These are phyloP conservation scores for Pythium biforme DNA, from an alignment of 352 stramenopile species.

Conservation along the genomic window DNA sequence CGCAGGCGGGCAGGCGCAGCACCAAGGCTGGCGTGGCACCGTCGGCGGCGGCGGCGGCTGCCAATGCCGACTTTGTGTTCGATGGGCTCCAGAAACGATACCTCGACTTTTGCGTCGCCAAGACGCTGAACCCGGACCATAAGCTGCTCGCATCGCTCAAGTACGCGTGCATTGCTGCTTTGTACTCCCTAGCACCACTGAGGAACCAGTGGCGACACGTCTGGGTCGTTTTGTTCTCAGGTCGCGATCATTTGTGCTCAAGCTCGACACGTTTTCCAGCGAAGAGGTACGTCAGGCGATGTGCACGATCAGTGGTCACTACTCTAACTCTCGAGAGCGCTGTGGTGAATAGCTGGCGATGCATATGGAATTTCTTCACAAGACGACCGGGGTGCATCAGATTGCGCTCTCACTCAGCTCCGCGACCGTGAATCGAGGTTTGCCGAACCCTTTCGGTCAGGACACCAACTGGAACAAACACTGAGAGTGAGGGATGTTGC, in stretches of 20 bases:
- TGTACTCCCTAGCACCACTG: too few relatives aligned
- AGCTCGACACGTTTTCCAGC: slow-evolving; percentile 48
- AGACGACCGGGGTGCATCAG: slow-evolving; percentile 30
- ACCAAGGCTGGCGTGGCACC: not conserved
- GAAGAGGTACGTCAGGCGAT: slow-evolving; percentile 37
- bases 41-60: not conserved
- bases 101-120: slow-evolving; percentile 55
- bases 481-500: not conserved
- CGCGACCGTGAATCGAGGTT: slow-evolving; percentile 50
- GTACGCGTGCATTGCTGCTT: too few relatives aligned
- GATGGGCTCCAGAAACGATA: slow-evolving; percentile 44
- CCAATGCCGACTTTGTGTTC: slow-evolving; percentile 19
- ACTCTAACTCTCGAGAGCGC: too few relatives aligned
- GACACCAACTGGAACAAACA: not conserved
- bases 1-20: slow-evolving; percentile 8
- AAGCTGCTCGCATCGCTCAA: slow-evolving; percentile 43
- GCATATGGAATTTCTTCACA: slow-evolving; percentile 53
- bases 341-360: slow-evolving; percentile 48
- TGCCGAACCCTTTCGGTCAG: too few relatives aligned
- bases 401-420: slow-evolving; percentile 54
- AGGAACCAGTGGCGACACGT: too few relatives aligned
- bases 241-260: slow-evolving; percentile 29
- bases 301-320: not conserved
- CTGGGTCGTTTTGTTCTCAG: too few relatives aligned
- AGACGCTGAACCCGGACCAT: slow-evolving; percentile 46